Evolutionary conservation across 2,329 filamentous ascomycete species (phyloP).

Genomic region (Trichoderma arundinaceum): DNA sequence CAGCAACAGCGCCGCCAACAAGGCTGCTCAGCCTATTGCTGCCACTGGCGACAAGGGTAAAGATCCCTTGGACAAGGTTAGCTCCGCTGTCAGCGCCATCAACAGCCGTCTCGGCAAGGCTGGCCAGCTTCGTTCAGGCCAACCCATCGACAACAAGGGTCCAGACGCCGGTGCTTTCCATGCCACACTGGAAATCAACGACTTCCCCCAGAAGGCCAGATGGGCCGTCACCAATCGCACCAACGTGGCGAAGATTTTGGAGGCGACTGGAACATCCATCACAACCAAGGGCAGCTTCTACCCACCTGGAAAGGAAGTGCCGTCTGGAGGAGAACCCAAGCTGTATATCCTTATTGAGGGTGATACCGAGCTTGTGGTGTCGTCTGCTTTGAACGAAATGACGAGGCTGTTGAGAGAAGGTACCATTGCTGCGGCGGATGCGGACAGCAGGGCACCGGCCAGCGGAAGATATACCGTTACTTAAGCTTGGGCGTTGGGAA

Average conservation of each 20-base stretch:
- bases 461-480: slow-evolving; percentile 87
- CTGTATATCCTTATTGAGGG: slow-evolving; percentile 97
- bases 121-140: slow-evolving; percentile 86
- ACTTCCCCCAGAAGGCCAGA: slow-evolving; percentile 96
- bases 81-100: slow-evolving; percentile 88
- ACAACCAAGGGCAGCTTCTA: slow-evolving; percentile 97
- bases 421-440: slow-evolving; percentile 85
- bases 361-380: slow-evolving; percentile 91
- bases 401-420: slow-evolving; percentile 88
- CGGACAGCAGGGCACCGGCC: slow-evolving; percentile 78
- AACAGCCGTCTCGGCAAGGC: slow-evolving; percentile 88
- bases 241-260: slow-evolving; percentile 97
- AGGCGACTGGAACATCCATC: slow-evolving; percentile 92
- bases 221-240: slow-evolving; percentile 99
- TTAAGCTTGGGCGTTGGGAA: slow-evolving; percentile 46
- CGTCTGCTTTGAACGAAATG: slow-evolving; percentile 87
- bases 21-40: slow-evolving; percentile 61
- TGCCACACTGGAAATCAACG: slow-evolving; percentile 97
- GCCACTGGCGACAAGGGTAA: slow-evolving; percentile 62
- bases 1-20: slow-evolving; percentile 34
- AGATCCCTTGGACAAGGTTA: slow-evolving; percentile 82
- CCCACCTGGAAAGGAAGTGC: slow-evolving; percentile 77
- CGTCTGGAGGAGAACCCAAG: slow-evolving; percentile 79
- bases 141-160: slow-evolving; percentile 97
- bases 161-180: slow-evolving; percentile 97